Percentiles rank a stretch among this genome's conserved stretches.
phyloP scores from a whole-genome alignment of 352 stramenopile genomes.

The Blastocystis sp. region DNA sequence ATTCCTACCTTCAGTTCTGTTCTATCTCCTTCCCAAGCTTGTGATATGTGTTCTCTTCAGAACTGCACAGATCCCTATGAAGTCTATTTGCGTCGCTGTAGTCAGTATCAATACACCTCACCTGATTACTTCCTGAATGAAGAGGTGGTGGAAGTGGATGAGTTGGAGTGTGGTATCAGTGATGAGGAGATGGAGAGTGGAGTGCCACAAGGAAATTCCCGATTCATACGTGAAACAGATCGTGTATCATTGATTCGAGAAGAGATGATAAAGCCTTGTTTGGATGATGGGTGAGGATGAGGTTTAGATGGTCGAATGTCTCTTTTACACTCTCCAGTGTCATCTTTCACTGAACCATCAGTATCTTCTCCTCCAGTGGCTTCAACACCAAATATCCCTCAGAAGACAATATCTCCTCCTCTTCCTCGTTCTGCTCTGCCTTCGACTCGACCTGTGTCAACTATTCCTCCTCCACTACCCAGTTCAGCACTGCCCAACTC shows the following conservation, averaged over 20 bases:
- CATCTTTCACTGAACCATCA: background rate
- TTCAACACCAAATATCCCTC: background rate
- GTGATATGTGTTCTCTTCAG: background rate
- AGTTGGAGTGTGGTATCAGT: background rate
- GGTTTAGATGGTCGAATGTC: background rate
- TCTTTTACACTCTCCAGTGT: background rate
- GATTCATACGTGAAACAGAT: background rate
- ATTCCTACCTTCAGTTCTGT: background rate
- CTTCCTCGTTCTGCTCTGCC: conserved; percentile 19
- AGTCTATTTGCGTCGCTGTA: background rate
- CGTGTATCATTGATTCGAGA: conserved; percentile 34
- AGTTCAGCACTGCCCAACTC: background rate
- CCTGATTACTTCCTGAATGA: background rate
- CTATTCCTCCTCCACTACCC: background rate
- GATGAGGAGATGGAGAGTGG: background rate
- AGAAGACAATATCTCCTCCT: background rate
- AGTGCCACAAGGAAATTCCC: background rate
- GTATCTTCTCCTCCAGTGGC: background rate
- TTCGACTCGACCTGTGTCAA: background rate
- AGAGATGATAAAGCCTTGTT: background rate
- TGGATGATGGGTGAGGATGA: background rate
- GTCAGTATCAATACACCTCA: background rate
- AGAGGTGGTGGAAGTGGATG: background rate
- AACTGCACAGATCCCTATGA: background rate
- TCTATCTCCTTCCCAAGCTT: background rate